Conservation (phyloP, 768 basidiomycete species). For the Mycena galopus region DNA sequence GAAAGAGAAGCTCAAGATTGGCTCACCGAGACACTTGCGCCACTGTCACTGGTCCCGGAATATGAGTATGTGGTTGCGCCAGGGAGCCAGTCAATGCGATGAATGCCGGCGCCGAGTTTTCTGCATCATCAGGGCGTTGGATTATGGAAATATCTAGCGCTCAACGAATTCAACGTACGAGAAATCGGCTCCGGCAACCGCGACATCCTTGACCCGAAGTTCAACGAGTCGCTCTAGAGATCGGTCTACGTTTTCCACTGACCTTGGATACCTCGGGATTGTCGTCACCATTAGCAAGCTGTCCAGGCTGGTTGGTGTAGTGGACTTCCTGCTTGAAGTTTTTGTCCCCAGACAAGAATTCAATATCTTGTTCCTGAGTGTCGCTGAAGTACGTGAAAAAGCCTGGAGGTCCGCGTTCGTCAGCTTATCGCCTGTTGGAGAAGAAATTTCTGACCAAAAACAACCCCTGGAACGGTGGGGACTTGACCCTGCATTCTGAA, state of each 20-base stretch:
- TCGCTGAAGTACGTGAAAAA: conserved; percentile 34
- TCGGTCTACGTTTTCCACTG: not conserved
- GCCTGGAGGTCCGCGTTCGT: conserved; percentile 8
- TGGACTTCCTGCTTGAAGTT: conserved; percentile 31
- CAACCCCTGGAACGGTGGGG: conserved; percentile 32
- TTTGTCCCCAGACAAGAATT: conserved; percentile 31
- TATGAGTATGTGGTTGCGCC: conserved; percentile 29
- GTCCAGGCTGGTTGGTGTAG: conserved; percentile 35
- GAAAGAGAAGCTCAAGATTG: not conserved
- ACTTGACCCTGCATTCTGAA: conserved; percentile 37
- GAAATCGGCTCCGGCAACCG: conserved; percentile 33
- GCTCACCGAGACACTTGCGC: conserved; percentile 16
- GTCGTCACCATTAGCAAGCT: not conserved
- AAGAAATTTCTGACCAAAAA: conserved; percentile 27
- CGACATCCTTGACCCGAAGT: conserved; percentile 10
- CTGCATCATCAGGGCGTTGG: conserved; percentile 5
- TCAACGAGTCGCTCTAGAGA: not conserved
- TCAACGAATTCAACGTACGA: conserved; percentile 20
- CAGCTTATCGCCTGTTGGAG: no score
- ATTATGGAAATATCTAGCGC: not conserved
- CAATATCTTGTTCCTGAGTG: conserved; percentile 37
- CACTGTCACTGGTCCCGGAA: conserved; percentile 12
- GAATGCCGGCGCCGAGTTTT: conserved; percentile 34
- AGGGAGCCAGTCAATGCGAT: conserved; percentile 36
- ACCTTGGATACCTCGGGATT: conserved; percentile 30